Percentiles rank a stretch among this genome's conserved stretches.
These are phyloP conservation scores for Monosporascus ibericus DNA, from an alignment of 2,329 filamentous ascomycete genomes.

Conservation along the genomic window DNA sequence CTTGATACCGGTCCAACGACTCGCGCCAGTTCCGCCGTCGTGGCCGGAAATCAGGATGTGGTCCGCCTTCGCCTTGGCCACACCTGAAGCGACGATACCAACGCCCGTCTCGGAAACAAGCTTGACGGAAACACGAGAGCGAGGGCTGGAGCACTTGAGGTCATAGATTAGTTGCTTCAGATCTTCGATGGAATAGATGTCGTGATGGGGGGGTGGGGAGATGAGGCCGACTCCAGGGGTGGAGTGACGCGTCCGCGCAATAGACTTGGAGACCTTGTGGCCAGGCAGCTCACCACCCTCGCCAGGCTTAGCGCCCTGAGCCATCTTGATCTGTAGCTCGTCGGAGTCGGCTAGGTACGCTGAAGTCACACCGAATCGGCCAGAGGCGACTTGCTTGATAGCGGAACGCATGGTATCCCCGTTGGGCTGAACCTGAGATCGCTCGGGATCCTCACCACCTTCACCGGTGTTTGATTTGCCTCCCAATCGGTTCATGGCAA, in stretches of 20 bases:
- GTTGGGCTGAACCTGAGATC: slow-evolving; percentile 78
- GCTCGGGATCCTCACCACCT: slow-evolving; percentile 91
- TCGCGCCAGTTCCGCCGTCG: slow-evolving; percentile 94
- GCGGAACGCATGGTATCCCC: slow-evolving; percentile 96
- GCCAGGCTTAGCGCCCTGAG: slow-evolving; percentile 94
- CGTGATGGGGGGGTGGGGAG: slow-evolving; percentile 92
- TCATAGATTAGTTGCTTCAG: slow-evolving; percentile 97
- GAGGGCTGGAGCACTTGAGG: slow-evolving; percentile 90
- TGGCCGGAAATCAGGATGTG: slow-evolving; percentile 96
- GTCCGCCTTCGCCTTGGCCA: slow-evolving; percentile 94
- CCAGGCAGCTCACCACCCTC: slow-evolving; percentile 96
- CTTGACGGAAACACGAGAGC: slow-evolving; percentile 90
- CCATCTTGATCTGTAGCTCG: slow-evolving; percentile 99
- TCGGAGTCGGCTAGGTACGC: slow-evolving; percentile 93
- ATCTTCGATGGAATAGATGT: slow-evolving; percentile 98
- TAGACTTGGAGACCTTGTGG: slow-evolving; percentile 92
- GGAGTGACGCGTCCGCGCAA: slow-evolving; percentile 90
- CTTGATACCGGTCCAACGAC: slow-evolving; percentile 97
- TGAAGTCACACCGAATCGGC: slow-evolving; percentile 92
- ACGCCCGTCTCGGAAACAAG: slow-evolving; percentile 96
- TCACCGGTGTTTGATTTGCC: slow-evolving; percentile 98
- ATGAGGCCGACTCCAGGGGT: slow-evolving; percentile 95
- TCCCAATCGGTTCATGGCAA: slow-evolving; percentile 94
- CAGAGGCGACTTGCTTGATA: slow-evolving; percentile 96
- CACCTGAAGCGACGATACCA: slow-evolving; percentile 94